Base-by-base conservation (phyloP, 1,284 basidiomycete species). In the Marasmius fiardii region DNA sequence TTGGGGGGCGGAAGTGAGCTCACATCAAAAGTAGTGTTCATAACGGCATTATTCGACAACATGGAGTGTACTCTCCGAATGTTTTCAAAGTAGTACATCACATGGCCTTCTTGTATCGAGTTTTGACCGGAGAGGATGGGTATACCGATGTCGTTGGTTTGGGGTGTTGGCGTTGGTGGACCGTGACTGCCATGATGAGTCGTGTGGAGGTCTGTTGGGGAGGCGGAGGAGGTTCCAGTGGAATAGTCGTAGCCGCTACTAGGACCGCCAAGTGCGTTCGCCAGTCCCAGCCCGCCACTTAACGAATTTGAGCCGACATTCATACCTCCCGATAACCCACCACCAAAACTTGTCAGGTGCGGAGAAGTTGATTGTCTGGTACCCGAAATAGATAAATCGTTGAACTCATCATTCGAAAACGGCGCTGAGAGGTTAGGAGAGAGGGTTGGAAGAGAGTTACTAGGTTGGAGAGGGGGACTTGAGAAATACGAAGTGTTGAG, bases 21-120 rank as follows among this genome's bases (percentile, higher is more conserved):
- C 67, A 87, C 86, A 50, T 76, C 75, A 67, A 83, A 83, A 57
- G 84, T 81, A 51, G 80, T 73, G 54, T 83, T 81, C 26, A 81
- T 80, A 51, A 85, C 73, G 4, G 74, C 68, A 56, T 80, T 80
- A 4, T 79, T 77, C 33, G 80, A 77, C 63, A 86, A 85, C 31
- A 79, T 74, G 60, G 79, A 82, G 63, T 86, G 80, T 48, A 82
- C 71, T 62, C 78, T 78, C 24, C 80, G 80, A 56, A 88, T 82
- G 59, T 83, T 77, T 55, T 81, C 77, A 63, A 89, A 88, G 67
- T 87, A 89, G 66, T 88, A 85, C 62, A 81, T 71, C 52, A 86
- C 76, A 60, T 84, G 77, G 45, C 83, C 77, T 52, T 74, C 70
- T 61, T 79, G 78, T 39, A 78, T 65, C 10, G 68, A 65, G 49